Percentiles rank a stretch among this genome's conserved stretches.
These are phyloP conservation scores for Quercus rubra DNA, from an alignment of 306 rosid species.

Conservation along the genomic window DNA sequence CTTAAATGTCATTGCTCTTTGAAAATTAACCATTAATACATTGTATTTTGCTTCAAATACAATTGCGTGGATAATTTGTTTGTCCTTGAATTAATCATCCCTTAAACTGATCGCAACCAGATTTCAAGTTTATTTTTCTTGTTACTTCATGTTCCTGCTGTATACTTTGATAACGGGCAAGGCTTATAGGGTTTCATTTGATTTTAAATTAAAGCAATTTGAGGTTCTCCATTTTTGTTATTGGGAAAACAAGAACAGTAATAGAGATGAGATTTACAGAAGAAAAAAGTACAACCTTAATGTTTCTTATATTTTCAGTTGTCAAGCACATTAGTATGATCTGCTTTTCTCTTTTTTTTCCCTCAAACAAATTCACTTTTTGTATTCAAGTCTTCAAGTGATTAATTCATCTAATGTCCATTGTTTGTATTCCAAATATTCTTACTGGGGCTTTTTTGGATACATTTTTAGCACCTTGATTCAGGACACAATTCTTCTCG, in stretches of 20 bases:
- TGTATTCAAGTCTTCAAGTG: not conserved
- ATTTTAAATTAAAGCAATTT: not conserved
- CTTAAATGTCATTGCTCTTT: not conserved
- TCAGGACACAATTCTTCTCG: slow-evolving; percentile 60
- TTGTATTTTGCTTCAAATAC: not conserved
- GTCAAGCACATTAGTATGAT: not conserved
- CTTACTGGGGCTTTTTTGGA: slow-evolving; percentile 12
- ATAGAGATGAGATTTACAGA: not conserved
- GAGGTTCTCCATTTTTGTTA: not conserved
- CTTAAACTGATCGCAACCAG: not conserved
- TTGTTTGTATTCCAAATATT: not conserved
- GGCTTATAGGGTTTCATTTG: not conserved
- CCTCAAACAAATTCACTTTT: not conserved
- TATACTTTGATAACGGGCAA: not conserved
- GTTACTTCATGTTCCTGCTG: not conserved
- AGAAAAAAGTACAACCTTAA: not conserved
- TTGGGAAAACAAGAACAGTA: not conserved
- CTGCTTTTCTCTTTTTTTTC: not conserved
- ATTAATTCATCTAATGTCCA: not conserved
- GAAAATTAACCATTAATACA: not conserved
- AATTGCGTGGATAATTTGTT: not conserved
- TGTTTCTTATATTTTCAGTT: not conserved
- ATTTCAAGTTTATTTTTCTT: not conserved
- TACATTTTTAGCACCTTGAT: slow-evolving; percentile 53
- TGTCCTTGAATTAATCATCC: not conserved